Evolutionary conservation across 805 yeast species (phyloP).

Genomic region (Hyphopichia homilentoma): DNA sequence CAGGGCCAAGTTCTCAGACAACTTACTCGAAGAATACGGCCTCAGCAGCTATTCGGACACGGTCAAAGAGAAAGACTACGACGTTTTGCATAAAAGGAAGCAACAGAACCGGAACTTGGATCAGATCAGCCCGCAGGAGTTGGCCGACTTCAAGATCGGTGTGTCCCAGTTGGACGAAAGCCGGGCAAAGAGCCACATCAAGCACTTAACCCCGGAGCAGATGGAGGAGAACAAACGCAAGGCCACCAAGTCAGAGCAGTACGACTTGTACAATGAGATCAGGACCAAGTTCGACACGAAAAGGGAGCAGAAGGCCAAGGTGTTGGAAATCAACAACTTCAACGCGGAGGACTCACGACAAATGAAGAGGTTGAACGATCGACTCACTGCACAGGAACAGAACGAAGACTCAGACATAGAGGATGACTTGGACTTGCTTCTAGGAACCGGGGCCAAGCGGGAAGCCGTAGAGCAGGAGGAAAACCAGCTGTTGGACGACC

Average conservation of each 20-base stretch:
- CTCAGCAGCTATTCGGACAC: conserved; percentile 27
- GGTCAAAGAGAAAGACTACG: conserved; percentile 25
- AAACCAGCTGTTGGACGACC: conserved; percentile 6
- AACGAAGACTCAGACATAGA: conserved; percentile 5
- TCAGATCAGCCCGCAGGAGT: conserved; percentile 21
- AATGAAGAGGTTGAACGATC: conserved; percentile 20
- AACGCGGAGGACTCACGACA: conserved; percentile 19
- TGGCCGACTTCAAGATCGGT: conserved; percentile 37
- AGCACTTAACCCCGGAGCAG: conserved; percentile 25
- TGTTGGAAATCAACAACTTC: conserved; percentile 34
- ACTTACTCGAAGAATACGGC: conserved; percentile 38
- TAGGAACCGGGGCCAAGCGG: conserved; percentile 12
- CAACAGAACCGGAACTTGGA: conserved; percentile 14
- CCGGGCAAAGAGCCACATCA: conserved; percentile 4
- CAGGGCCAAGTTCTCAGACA: conserved; percentile 23
- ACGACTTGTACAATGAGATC: conserved; percentile 24
- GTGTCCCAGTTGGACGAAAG: conserved; percentile 11
- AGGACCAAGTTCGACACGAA: conserved; percentile 18
- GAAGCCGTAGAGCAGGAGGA: no score
- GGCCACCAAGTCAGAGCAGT: conserved; percentile 20
- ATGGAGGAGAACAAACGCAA: conserved; percentile 20
- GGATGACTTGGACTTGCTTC: conserved; percentile 16
- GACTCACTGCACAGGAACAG: conserved; percentile 9
- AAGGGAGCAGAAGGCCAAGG: conserved; percentile 9
- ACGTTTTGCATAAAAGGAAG: conserved; percentile 16